phyloP scores from a whole-genome alignment of 2,329 filamentous ascomycete species.

The Ascomycota sp. region DNA sequence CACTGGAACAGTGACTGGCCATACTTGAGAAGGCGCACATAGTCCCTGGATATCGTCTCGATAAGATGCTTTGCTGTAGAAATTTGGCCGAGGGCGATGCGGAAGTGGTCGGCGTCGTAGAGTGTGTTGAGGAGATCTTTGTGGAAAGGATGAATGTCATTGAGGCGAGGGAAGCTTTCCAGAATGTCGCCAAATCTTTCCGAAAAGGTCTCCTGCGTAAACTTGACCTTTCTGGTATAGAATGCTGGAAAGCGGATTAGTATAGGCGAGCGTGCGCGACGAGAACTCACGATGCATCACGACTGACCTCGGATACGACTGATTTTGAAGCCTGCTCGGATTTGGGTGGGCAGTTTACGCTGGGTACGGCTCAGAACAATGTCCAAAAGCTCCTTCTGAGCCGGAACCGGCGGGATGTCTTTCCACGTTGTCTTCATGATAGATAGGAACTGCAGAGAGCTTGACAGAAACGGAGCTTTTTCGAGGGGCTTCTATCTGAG shows the following conservation, averaged over 20 bases:
- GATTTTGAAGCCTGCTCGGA: conserved; percentile 86
- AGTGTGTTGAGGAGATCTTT: conserved; percentile 73
- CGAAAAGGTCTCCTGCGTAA: conserved; percentile 86
- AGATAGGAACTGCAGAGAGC: too few relatives aligned
- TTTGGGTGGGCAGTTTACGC: conserved; percentile 82
- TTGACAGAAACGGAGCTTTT: too few relatives aligned
- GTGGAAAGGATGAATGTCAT: conserved; percentile 92
- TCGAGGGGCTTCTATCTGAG: too few relatives aligned
- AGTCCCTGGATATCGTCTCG: conserved; percentile 89
- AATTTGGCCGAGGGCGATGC: conserved; percentile 86
- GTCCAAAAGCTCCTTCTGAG: conserved; percentile 88
- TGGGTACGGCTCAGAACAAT: conserved; percentile 91
- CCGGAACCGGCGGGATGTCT: conserved; percentile 74
- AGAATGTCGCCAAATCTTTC: conserved; percentile 86
- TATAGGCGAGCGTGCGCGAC: too few relatives aligned
- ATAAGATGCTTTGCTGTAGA: conserved; percentile 93
- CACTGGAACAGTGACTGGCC: conserved; percentile 94
- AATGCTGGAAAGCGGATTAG: conserved; percentile 55
- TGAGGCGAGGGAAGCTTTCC: conserved; percentile 77
- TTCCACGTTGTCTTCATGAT: conserved; percentile 46
- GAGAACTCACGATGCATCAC: too few relatives aligned
- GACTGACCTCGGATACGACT: conserved; percentile 70
- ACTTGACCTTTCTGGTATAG: conserved; percentile 97
- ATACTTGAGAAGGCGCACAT: conserved; percentile 82
- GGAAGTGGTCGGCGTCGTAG: conserved; percentile 95